Evolutionary conservation across 2,329 filamentous ascomycete genomes (phyloP).

Genomic region (Sclerotinia minor): DNA sequence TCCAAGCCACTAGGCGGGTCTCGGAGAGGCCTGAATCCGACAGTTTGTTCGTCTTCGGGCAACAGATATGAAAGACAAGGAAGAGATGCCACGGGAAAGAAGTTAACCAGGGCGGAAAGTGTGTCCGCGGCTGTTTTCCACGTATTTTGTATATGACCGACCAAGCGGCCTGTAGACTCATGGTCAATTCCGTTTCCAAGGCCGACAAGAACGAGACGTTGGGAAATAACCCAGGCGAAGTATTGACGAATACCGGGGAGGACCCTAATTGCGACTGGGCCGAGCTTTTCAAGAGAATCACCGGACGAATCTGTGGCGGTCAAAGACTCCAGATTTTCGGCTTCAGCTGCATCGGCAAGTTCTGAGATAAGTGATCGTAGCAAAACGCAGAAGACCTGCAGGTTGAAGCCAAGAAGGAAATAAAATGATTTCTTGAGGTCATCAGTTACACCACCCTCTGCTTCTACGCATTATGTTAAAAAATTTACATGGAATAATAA

Average conservation of each 20-base stretch:
- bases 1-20: constrained; percentile 48
- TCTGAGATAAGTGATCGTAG: constrained; percentile 70
- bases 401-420: constrained; percentile 74
- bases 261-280: constrained; percentile 58
- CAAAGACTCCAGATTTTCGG: constrained; percentile 48
- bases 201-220: constrained; percentile 51
- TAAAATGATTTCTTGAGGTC: constrained; percentile 49
- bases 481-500: neutral
- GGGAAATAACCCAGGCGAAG: constrained; percentile 64
- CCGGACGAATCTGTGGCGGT: constrained; percentile 44
- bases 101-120: constrained; percentile 58
- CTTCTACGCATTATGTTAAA: constrained; percentile 42
- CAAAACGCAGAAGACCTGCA: constrained; percentile 72
- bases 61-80: constrained; percentile 61
- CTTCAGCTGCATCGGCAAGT: constrained; percentile 52
- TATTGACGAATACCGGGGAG: constrained; percentile 66
- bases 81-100: constrained; percentile 58
- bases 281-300: constrained; percentile 51
- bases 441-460: constrained; percentile 41
- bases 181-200: constrained; percentile 19
- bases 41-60: constrained; percentile 65
- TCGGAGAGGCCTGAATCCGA: constrained; percentile 63
- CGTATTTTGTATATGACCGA: constrained; percentile 58
- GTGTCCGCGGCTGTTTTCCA: constrained; percentile 67
- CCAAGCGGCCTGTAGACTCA: constrained; percentile 48